Base-by-base conservation (phyloP, 179 eudicot genomes). In the Amaranthus tricolor region DNA sequence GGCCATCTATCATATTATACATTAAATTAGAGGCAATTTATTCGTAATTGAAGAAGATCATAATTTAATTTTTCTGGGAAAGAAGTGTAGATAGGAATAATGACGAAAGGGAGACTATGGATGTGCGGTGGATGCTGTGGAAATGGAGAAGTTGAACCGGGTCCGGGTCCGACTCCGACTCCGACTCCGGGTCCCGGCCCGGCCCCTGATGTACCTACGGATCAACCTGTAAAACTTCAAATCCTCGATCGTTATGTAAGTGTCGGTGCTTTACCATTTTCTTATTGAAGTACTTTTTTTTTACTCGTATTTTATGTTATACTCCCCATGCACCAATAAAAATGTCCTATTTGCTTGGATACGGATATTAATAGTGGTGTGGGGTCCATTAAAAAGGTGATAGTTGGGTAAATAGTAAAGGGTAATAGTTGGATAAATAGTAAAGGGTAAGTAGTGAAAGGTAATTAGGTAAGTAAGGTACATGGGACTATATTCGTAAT, bases 161-260 rank as follows among this genome's bases (percentile, higher is more conserved):
- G 66, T 17, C 74, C 74, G 0, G 9, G 24, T 63, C 74, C 20
- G 21, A 44, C 0, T 17, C 74, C 74, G 0, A 5, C 14, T 63
- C 74, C 20, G 21, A 44, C 0, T 17, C 74, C 63, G 43, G 53
- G 1, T 11, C 72, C 40, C 40, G 40, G 40, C 40, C 40, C 40
- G 40, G 40, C 40, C 31, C 63, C 79, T 4, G 70, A 45, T 6
- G 68, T 68, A 6, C 73, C 76, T 12, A 45, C 71, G 7, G 54
- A 48, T 59, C 74, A 14, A 0, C 44, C 62, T 66, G 84, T 82
- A 47, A 69, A 49, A 12, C 74, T 82, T 43, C 81, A 71, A 45
- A 71, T 82, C 66, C 79, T 82, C 14, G 79, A 78, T 82, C 79
- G 78, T 75, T 68, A 82, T 82, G 84, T 82, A 74, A 21, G 81